Conservation (phyloP, 441 rosid genomes). For the Eruca vesicaria region DNA sequence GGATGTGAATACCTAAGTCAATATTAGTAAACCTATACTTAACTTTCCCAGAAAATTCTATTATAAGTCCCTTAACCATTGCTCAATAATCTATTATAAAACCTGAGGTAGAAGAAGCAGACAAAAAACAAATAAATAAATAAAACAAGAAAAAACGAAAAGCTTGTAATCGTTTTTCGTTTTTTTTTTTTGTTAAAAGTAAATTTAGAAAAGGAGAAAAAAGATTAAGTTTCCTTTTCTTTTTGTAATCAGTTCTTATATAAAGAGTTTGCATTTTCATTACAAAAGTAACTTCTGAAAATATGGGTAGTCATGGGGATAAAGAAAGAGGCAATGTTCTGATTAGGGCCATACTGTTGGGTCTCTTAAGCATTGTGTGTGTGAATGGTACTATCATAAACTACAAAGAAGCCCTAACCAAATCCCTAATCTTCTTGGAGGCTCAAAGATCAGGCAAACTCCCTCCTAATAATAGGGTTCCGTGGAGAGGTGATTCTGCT, state of each 20-base stretch:
- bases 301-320: conserved; percentile 34
- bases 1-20: conserved; percentile 17
- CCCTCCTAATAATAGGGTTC: conserved; percentile 52
- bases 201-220: background rate
- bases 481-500: conserved; percentile 95
- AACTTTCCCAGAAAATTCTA: conserved; percentile 17
- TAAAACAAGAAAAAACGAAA: conserved; percentile 22
- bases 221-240: background rate
- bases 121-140: background rate
- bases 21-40: conserved; percentile 38
- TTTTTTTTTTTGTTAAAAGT: conserved; percentile 23
- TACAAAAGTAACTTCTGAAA: background rate
- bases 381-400: conserved; percentile 45
- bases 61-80: conserved; percentile 16
- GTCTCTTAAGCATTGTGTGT: conserved; percentile 29
- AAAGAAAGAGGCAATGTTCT: conserved; percentile 32
- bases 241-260: conserved; percentile 7
- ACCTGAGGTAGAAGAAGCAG: background rate
- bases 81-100: conserved; percentile 16
- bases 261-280: background rate
- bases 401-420: conserved; percentile 71
- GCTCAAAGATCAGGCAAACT: conserved; percentile 94
- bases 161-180: conserved; percentile 37
- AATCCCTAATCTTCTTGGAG: conserved; percentile 83
- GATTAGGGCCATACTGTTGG: conserved; percentile 36